Conservation (phyloP, 495 filamentous ascomycete species). For the Chaetomium tenue region DNA sequence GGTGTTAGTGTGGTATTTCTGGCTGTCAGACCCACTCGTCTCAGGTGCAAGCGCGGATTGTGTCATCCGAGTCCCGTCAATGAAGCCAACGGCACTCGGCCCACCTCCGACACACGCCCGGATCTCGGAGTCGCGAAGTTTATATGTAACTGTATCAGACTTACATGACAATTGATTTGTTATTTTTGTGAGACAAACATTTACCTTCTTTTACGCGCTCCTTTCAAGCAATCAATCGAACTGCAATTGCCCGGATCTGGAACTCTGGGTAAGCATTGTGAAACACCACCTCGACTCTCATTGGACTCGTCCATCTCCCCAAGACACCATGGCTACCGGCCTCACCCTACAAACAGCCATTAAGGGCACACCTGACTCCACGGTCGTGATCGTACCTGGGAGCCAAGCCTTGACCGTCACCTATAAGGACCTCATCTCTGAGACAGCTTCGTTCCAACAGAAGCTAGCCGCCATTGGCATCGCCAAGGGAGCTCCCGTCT, state of each 20-base stretch:
- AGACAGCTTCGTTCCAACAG: slow-evolving; percentile 64
- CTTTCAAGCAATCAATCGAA: not conserved
- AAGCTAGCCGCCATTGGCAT: slow-evolving; percentile 72
- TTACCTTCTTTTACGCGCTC: not conserved
- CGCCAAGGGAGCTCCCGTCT: slow-evolving; percentile 61
- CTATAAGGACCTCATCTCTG: slow-evolving; percentile 59
- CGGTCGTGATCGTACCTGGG: slow-evolving; percentile 65
- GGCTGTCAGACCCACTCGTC: slow-evolving; percentile 10
- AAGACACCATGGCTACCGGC: slow-evolving; percentile 26
- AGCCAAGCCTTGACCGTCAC: slow-evolving; percentile 57
- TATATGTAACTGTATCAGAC: not conserved
- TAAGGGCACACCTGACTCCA: slow-evolving; percentile 39
- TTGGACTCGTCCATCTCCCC: not conserved
- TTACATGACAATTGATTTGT: not conserved
- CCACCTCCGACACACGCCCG: slow-evolving; percentile 1
- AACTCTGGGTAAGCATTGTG: slow-evolving; percentile 10
- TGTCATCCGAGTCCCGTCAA: slow-evolving; percentile 22
- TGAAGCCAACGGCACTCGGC: slow-evolving; percentile 12
- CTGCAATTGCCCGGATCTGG: not conserved
- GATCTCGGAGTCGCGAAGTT: slow-evolving; percentile 1
- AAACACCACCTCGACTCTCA: slow-evolving; percentile 10
- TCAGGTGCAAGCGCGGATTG: slow-evolving; percentile 19
- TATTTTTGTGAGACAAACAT: not conserved
- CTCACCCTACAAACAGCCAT: slow-evolving; percentile 47
- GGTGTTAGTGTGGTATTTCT: not conserved